Evolutionary conservation across 2,329 filamentous ascomycete species (phyloP), one percentile per base, ranked within the genome.

Genomic region (Penicillium sp.): DNA sequence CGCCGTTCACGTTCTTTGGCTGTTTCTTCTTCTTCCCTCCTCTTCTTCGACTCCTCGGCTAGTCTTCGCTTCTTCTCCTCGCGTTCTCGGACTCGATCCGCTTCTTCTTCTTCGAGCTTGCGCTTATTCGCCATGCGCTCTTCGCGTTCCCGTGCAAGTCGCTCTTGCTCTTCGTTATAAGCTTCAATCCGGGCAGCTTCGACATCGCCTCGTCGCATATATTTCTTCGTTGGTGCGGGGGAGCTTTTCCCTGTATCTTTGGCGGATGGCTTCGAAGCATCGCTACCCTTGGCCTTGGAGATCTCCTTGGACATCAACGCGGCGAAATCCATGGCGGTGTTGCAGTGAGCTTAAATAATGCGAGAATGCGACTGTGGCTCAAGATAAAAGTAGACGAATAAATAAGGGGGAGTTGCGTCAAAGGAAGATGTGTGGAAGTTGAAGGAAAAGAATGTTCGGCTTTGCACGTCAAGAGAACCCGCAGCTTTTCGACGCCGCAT

Each of bases 261-360:
- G 12, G 39, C 49, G 33, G 62, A 48, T 38, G 64, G 49, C 55
- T 59, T 53, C 58, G 44, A 46, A 15, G 69, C 55, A 45, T 72
- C 59, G 37, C 70, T 58, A 48, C 78, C 72, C 69, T 88, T 88
- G 59, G 84, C 77, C 69, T 93, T 94, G 62, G 87, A 82, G 63
- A 98, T 93, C 71, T 95, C 89, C 65, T 88, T 86, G 63, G 87
- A 83, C 88, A 98, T 95, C 42, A 98, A 75, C 32, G 88, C 81
- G 53, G 89, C 89, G 75, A 98, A 98, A 71, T 98, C 90, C 93
- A 98, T 98, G 58, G 54, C 76, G 65, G 43, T 40, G 15, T 21
- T 15, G 32, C 42, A 48, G 45, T 31, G 6, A 39, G 26, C 29
- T 10, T 13, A n/a, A 19, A 33, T 22, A 31, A 19, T 42, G 22